These are phyloP conservation scores for Heritiera littoralis DNA, from an alignment of 345 rosid species.

Conservation along the genomic window DNA sequence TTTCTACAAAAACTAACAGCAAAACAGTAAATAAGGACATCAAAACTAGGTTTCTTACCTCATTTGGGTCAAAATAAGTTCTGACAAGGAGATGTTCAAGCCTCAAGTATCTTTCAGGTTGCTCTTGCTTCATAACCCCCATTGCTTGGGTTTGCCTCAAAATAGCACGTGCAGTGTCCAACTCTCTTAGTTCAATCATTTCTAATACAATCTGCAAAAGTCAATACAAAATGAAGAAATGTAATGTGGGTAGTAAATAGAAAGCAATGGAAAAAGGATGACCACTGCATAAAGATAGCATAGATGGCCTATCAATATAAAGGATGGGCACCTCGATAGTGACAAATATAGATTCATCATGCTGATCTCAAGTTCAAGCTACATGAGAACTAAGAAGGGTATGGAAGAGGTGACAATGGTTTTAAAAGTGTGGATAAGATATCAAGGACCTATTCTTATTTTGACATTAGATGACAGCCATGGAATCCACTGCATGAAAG, in stretches of 20 bases:
- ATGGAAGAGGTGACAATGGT: neutral
- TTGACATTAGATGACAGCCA: neutral
- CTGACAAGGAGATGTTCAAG: slow-evolving; percentile 95
- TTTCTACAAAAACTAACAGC: no score
- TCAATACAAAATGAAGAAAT: slow-evolving; percentile 13
- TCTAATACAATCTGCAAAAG: slow-evolving; percentile 79
- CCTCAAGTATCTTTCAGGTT: slow-evolving; percentile 89
- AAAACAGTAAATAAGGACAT: no score
- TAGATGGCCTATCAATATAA: neutral
- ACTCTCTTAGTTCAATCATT: slow-evolving; percentile 95
- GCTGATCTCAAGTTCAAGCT: neutral
- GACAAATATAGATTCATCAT: neutral
- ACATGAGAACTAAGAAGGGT: neutral
- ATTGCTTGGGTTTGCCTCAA: slow-evolving; percentile 96
- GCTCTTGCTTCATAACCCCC: slow-evolving; percentile 99
- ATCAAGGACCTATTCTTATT: neutral
- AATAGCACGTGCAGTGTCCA: slow-evolving; percentile 95
- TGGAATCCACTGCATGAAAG: neutral
- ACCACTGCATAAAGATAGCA: neutral
- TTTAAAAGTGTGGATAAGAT: neutral
- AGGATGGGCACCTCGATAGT: neutral
- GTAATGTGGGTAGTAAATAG: neutral
- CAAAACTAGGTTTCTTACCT: slow-evolving; percentile 48
- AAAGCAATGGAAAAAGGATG: neutral
- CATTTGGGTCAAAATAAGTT: slow-evolving; percentile 93